phyloP scores from a whole-genome alignment of 768 basidiomycete species.

The Mycena indigotica region DNA sequence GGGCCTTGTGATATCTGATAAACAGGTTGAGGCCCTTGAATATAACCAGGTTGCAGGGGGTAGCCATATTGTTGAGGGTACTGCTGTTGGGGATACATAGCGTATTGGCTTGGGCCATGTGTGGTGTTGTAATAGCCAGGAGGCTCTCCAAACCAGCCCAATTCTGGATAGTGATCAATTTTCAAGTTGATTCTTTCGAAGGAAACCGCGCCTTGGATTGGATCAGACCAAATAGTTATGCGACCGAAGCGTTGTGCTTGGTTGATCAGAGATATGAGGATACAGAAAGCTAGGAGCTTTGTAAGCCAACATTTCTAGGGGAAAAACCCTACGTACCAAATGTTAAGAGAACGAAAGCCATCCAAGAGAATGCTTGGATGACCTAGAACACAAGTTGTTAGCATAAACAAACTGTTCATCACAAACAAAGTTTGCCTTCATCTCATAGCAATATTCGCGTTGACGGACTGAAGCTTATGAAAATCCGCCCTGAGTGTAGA shows the following conservation, averaged over 20 bases:
- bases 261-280: conserved; percentile 58
- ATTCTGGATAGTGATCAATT: conserved; percentile 45
- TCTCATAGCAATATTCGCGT: conserved; percentile 69
- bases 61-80: conserved; percentile 30
- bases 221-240: conserved; percentile 58
- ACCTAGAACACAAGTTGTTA: conserved; percentile 30
- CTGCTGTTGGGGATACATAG: conserved; percentile 26
- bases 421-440: conserved; percentile 45
- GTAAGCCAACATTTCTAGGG: too few relatives aligned
- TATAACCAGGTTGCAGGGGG: conserved; percentile 44
- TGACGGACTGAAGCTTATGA: conserved; percentile 55
- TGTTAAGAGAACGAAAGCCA: conserved; percentile 54
- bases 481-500: neutral
- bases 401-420: neutral
- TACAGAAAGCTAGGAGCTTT: too few relatives aligned
- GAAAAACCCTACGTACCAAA: too few relatives aligned
- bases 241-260: conserved; percentile 58
- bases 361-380: conserved; percentile 79
- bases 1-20: conserved; percentile 17
- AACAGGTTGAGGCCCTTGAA: conserved; percentile 8
- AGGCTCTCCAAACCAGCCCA: conserved; percentile 77
- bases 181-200: neutral
- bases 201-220: conserved; percentile 47
- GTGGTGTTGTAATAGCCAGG: conserved; percentile 61
- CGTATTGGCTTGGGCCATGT: conserved; percentile 31